These are phyloP conservation scores for Pseudonitzschia multiseries DNA, from an alignment of 108 stramenopile species.

Conservation along the genomic window DNA sequence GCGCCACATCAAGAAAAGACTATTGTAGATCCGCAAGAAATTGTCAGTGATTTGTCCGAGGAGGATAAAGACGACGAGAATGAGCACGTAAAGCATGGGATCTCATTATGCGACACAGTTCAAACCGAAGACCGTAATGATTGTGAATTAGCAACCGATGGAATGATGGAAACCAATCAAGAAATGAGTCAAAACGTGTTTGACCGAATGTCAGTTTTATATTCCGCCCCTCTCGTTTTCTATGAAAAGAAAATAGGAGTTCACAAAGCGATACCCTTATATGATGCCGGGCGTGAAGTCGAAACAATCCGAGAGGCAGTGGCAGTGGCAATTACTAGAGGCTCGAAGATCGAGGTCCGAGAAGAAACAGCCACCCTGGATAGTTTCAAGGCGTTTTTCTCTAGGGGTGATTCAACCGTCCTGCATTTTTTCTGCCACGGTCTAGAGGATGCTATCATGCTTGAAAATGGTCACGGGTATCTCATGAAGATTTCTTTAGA, in stretches of 20 bases:
- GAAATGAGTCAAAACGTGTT: not conserved
- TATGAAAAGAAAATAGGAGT: conserved; percentile 14
- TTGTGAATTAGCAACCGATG: not conserved
- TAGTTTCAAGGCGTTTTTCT: conserved; percentile 33
- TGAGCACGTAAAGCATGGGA: no score
- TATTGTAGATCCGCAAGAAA: not conserved
- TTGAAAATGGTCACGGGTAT: conserved; percentile 63
- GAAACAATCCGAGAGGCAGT: conserved; percentile 7
- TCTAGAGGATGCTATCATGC: conserved; percentile 37
- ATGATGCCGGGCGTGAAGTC: conserved; percentile 13
- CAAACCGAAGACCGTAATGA: not conserved
- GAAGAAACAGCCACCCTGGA: conserved; percentile 16
- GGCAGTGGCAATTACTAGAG: not conserved
- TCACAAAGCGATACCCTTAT: conserved; percentile 11
- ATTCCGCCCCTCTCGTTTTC: conserved; percentile 26
- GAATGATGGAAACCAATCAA: conserved; percentile 21
- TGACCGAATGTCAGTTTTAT: conserved; percentile 28
- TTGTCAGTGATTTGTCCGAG: conserved; percentile 15
- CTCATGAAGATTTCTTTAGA: conserved; percentile 40
- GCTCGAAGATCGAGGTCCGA: conserved; percentile 7
- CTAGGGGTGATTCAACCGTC: conserved; percentile 17
- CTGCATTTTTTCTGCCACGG: conserved; percentile 69
- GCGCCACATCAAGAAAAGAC: not conserved
- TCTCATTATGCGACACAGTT: not conserved
- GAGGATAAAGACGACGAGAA: not conserved